A percentile compares a stretch with the other conserved stretches of the same genome.
phyloP scores from a whole-genome alignment of 441 rosid species.

The Gossypium davidsonii region DNA sequence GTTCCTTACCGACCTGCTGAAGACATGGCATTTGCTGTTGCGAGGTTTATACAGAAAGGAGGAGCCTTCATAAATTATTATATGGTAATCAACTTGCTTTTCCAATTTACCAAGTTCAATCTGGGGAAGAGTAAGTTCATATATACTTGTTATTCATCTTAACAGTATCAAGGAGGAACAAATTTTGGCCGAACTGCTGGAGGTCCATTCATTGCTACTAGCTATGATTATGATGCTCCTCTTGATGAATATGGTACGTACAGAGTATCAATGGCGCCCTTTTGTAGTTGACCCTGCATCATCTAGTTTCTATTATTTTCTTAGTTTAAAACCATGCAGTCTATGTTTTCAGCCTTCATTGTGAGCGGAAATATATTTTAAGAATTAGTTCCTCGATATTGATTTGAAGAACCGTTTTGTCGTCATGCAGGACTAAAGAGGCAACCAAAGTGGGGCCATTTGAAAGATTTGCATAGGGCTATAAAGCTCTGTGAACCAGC shows the following conservation, averaged over 20 bases:
- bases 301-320: not conserved
- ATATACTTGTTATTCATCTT: conserved; percentile 18
- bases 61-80: conserved; percentile 90
- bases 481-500: conserved; percentile 86
- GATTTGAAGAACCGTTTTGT: conserved; percentile 5
- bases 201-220: conserved; percentile 96
- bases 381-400: not conserved
- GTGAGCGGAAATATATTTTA: not conserved
- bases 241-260: conserved; percentile 86
- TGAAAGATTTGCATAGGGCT: conserved; percentile 92
- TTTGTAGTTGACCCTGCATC: not conserved
- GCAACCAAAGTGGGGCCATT: conserved; percentile 97
- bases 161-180: conserved; percentile 96
- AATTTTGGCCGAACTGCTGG: conserved; percentile 98
- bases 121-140: conserved; percentile 8
- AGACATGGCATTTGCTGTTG: conserved; percentile 95
- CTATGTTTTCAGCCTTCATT: not conserved
- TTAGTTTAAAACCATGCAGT: not conserved
- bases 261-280: not conserved
- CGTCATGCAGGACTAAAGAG: conserved; percentile 57
- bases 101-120: conserved; percentile 8
- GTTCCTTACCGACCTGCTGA: conserved; percentile 90
- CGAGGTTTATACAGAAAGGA: conserved; percentile 90
- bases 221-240: conserved; percentile 97
- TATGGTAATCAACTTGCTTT: conserved; percentile 48